Percentiles rank a stretch among this genome's conserved stretches.
Conservation (phyloP, 2,329 filamentous ascomycete species). For the Gnomoniopsis sp. region DNA sequence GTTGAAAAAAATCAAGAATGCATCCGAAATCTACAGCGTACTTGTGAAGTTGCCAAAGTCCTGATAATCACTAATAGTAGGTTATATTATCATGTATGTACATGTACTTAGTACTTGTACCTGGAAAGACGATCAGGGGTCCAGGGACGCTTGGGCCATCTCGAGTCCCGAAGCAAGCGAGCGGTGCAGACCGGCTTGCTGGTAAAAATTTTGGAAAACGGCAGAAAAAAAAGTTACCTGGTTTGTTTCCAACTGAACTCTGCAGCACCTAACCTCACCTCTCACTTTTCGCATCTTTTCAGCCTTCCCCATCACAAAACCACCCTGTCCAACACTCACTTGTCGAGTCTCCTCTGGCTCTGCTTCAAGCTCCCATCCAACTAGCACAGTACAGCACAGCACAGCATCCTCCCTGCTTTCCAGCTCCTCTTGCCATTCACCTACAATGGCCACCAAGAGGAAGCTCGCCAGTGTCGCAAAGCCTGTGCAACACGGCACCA, state of each 20-base stretch:
- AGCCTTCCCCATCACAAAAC: neutral
- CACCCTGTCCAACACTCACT: neutral
- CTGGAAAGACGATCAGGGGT: neutral
- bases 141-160: neutral
- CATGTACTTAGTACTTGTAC: neutral
- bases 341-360: neutral
- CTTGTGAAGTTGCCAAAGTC: neutral
- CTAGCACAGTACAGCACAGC: neutral
- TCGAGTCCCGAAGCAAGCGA: neutral
- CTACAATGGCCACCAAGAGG: conserved; percentile 56
- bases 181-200: neutral
- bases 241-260: neutral
- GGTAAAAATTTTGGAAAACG: conserved; percentile 7
- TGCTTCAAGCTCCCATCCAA: neutral
- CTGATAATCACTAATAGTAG: too few species aligned
- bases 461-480: conserved; percentile 57
- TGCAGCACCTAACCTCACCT: neutral
- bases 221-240: conserved; percentile 21
- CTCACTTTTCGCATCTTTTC: neutral
- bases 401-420: too few species aligned
- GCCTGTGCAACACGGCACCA: conserved; percentile 53
- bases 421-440: neutral
- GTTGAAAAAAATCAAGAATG: too few species aligned
- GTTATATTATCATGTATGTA: neutral
- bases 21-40: too few species aligned